phyloP scores from a whole-genome alignment of 495 filamentous ascomycete genomes.

The Penicillium lividum region DNA sequence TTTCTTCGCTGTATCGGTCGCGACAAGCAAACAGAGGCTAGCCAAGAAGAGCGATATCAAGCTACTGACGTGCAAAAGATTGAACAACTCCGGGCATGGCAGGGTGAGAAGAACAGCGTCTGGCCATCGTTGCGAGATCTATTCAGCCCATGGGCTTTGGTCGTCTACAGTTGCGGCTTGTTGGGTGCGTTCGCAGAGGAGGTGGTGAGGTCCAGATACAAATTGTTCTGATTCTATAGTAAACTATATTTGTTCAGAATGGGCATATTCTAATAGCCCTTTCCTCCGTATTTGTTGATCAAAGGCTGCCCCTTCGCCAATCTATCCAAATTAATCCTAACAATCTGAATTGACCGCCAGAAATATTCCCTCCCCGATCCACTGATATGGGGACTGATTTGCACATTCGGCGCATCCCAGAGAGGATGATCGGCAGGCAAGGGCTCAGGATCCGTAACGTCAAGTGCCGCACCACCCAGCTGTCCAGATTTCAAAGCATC shows the following conservation, averaged over 20 bases:
- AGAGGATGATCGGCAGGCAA: conserved; percentile 68
- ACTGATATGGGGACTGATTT: conserved; percentile 81
- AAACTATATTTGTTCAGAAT: background rate
- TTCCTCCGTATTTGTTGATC: conserved; percentile 67
- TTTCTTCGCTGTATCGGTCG: conserved; percentile 58
- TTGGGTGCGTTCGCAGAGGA: conserved; percentile 34
- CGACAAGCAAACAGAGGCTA: conserved; percentile 53
- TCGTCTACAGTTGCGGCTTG: conserved; percentile 47
- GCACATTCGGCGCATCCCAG: conserved; percentile 72
- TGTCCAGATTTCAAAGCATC: conserved; percentile 43
- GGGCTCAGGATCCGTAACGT: conserved; percentile 86
- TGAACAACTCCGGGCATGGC: conserved; percentile 48
- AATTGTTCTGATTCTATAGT: background rate
- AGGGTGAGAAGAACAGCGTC: conserved; percentile 56
- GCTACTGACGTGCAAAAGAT: conserved; percentile 49
- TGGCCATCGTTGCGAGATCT: conserved; percentile 53
- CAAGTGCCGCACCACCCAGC: conserved; percentile 74
- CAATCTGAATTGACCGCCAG: conserved; percentile 58
- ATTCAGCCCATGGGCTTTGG: conserved; percentile 56
- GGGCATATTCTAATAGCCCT: conserved; percentile 27
- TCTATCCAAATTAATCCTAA: conserved; percentile 61
- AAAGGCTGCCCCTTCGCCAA: conserved; percentile 59
- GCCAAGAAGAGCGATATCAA: conserved; percentile 51
- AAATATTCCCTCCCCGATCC: conserved; percentile 59
- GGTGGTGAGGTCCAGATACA: conserved; percentile 12